phyloP scores from a whole-genome alignment of 768 basidiomycete genomes.

The Strobilomyces echinocephalus region DNA sequence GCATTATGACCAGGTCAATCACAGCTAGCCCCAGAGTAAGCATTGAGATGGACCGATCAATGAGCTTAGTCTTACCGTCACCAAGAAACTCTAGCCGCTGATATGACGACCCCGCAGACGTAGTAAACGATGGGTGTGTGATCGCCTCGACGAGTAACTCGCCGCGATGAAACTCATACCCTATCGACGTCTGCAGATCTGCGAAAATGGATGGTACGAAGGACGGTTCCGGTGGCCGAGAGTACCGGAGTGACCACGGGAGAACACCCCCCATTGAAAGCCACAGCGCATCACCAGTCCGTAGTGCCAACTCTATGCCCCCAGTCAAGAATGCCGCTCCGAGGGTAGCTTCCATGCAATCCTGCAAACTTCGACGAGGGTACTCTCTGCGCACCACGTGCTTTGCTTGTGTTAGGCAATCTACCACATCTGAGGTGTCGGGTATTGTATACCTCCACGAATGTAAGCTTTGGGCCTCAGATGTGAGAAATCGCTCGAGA shows the following conservation, averaged over 20 bases:
- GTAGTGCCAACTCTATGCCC: constrained; percentile 65
- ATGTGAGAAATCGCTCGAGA: constrained; percentile 59
- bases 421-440: constrained; percentile 34
- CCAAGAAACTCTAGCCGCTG: constrained; percentile 87
- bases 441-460: constrained; percentile 56
- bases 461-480: constrained; percentile 48
- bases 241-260: constrained; percentile 65
- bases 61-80: constrained; percentile 56
- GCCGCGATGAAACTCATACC: constrained; percentile 65
- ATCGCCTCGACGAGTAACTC: constrained; percentile 69
- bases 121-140: constrained; percentile 77
- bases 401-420: constrained; percentile 23
- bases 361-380: constrained; percentile 71
- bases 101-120: constrained; percentile 57
- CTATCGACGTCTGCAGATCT: constrained; percentile 56
- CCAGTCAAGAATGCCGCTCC: constrained; percentile 75
- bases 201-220: constrained; percentile 45
- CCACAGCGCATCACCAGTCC: constrained; percentile 57
- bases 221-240: constrained; percentile 27
- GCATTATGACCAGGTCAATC: constrained; percentile 65
- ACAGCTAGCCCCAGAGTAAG: constrained; percentile 44
- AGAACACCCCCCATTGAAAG: constrained; percentile 67
- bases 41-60: neutral
- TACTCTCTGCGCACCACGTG: constrained; percentile 42
- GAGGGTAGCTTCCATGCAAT: constrained; percentile 83